Percentiles rank a stretch among this genome's conserved stretches.
Conservation (phyloP, 345 rosid species). For the Murraya koenigii region DNA sequence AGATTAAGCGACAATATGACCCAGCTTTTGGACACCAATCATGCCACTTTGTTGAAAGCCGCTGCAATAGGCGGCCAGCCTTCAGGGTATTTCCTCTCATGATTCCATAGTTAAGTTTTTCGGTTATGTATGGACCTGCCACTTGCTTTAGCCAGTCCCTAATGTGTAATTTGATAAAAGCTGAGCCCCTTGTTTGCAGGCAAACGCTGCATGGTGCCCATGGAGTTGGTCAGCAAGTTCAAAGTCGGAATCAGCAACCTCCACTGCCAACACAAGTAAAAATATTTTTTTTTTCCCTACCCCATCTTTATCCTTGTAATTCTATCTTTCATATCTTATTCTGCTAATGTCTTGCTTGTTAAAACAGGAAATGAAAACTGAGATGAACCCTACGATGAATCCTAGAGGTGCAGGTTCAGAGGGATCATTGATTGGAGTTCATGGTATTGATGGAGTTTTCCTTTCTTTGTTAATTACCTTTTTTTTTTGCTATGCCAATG, state of each 20-base stretch:
- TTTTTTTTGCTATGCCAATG: background rate
- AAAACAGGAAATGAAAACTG: constrained; percentile 40
- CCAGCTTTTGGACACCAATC: constrained; percentile 50
- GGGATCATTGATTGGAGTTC: constrained; percentile 45
- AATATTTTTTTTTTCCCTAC: background rate
- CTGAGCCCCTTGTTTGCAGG: constrained; percentile 24
- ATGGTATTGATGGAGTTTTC: constrained; percentile 30
- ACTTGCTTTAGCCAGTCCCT: constrained; percentile 6
- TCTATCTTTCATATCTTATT: background rate
- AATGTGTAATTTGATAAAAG: background rate
- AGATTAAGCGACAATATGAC: constrained; percentile 38
- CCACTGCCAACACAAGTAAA: constrained; percentile 37
- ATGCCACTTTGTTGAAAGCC: constrained; percentile 43
- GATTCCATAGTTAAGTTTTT: background rate
- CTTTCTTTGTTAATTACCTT: background rate
- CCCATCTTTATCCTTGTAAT: background rate
- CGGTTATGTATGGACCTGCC: background rate
- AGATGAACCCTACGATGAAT: constrained; percentile 43
- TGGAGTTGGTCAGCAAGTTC: constrained; percentile 42
- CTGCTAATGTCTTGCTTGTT: background rate
- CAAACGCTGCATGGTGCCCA: constrained; percentile 38
- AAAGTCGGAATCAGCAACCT: constrained; percentile 45
- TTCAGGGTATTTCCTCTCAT: constrained; percentile 33
- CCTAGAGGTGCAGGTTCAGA: constrained; percentile 34
- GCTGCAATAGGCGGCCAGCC: constrained; percentile 42